These are phyloP conservation scores for Canavalia gladiata DNA, from an alignment of 306 rosid species.

Conservation along the genomic window DNA sequence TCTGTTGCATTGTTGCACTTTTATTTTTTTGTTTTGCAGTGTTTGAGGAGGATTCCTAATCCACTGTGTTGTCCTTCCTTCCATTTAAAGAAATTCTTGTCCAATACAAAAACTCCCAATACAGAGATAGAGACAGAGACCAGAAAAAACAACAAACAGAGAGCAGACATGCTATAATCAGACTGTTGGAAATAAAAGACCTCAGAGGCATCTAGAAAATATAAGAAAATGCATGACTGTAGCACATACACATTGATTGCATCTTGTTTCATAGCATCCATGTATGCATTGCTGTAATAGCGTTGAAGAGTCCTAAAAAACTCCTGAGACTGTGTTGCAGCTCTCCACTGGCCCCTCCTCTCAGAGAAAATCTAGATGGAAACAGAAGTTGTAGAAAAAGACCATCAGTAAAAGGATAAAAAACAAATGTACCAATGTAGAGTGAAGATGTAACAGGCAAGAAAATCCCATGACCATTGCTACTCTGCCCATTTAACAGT, in stretches of 20 bases:
- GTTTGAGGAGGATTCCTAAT: slow-evolving; percentile 34
- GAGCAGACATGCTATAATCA: slow-evolving; percentile 1
- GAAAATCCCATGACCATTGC: background rate
- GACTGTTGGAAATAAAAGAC: slow-evolving; percentile 33
- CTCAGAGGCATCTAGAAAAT: slow-evolving; percentile 4
- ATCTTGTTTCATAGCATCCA: slow-evolving; percentile 90
- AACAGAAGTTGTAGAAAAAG: slow-evolving; percentile 19
- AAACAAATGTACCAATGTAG: slow-evolving; percentile 30
- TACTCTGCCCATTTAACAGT: background rate
- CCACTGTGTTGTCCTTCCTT: slow-evolving; percentile 26
- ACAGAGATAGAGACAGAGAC: slow-evolving; percentile 32
- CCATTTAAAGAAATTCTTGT: background rate
- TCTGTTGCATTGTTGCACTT: background rate
- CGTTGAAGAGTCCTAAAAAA: slow-evolving; percentile 93
- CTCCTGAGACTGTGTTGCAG: slow-evolving; percentile 98
- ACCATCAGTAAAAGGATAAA: slow-evolving; percentile 20
- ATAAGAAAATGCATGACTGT: slow-evolving; percentile 26
- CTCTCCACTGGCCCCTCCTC: slow-evolving; percentile 98
- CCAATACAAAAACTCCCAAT: slow-evolving; percentile 29
- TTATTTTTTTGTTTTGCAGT: slow-evolving; percentile 24
- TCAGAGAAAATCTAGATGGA: slow-evolving; percentile 83
- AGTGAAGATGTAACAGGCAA: slow-evolving; percentile 6
- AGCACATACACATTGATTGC: slow-evolving; percentile 83
- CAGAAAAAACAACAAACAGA: slow-evolving; percentile 15
- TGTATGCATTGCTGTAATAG: slow-evolving; percentile 85